Conservation (phyloP, 148 eudicot genomes). For the Heliamphora exappendiculata region DNA sequence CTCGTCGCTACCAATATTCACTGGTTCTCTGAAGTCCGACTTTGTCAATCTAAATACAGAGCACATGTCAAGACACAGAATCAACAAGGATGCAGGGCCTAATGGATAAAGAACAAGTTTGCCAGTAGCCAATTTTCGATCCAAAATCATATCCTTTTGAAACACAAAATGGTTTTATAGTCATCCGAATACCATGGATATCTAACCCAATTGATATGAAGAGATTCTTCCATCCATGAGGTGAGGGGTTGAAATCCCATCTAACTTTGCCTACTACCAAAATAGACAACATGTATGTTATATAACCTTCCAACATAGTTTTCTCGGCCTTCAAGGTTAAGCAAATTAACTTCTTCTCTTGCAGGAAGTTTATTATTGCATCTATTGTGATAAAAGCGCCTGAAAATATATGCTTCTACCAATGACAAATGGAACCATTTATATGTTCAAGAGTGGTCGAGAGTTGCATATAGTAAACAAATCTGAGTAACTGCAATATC, state of each 20-base stretch:
- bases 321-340: not conserved
- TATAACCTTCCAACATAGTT: not conserved
- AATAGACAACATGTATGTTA: not conserved
- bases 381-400: not conserved
- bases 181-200: not conserved
- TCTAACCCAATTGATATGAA: not conserved
- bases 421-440: not conserved
- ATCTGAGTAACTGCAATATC: not conserved
- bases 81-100: not conserved
- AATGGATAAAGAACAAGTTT: not conserved
- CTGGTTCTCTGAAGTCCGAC: conserved; percentile 88
- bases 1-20: conserved; percentile 94
- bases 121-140: not conserved
- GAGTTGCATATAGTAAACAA: not conserved
- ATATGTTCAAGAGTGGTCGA: not conserved
- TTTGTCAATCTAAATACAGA: conserved; percentile 61
- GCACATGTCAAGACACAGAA: not conserved
- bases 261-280: not conserved
- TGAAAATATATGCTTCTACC: not conserved
- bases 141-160: not conserved
- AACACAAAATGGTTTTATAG: not conserved
- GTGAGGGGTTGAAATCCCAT: not conserved
- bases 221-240: not conserved
- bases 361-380: not conserved
- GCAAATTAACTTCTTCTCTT: not conserved